Percentiles rank a stretch among this genome's conserved stretches.
Conservation (phyloP, 371 early-diverging fungal genomes). For the Massospora cicadina region DNA sequence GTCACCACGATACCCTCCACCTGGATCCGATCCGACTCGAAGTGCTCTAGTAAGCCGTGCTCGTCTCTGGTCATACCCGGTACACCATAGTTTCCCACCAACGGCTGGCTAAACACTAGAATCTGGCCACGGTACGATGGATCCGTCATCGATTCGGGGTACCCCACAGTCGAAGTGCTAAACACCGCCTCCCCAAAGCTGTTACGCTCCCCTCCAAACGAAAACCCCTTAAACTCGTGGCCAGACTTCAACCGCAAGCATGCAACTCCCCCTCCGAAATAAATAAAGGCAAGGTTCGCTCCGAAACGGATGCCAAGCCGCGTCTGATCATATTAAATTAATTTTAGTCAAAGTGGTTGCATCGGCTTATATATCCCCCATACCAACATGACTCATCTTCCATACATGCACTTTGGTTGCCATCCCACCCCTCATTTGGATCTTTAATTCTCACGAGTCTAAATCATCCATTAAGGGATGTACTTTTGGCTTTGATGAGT, state of each 20-base stretch:
- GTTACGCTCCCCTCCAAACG: slow-evolving; percentile 46
- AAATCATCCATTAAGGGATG: no score
- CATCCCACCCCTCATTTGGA: no score
- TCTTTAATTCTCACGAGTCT: no score
- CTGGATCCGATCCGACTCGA: slow-evolving; percentile 73
- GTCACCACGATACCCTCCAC: slow-evolving; percentile 71
- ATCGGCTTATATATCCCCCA: no score
- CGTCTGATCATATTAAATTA: no score
- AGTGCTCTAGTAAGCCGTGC: slow-evolving; percentile 62
- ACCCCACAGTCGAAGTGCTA: slow-evolving; percentile 85
- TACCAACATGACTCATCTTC: no score
- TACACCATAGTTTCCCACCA: slow-evolving; percentile 82
- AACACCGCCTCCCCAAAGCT: slow-evolving; percentile 65
- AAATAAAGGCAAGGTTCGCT: no score
- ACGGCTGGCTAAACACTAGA: slow-evolving; percentile 60
- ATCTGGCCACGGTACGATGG: slow-evolving; percentile 74
- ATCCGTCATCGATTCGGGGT: slow-evolving; percentile 78
- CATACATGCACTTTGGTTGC: no score
- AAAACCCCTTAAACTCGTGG: slow-evolving; percentile 50
- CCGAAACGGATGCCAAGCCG: no score
- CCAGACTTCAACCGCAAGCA: slow-evolving; percentile 58
- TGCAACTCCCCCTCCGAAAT: no score
- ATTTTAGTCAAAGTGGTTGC: no score
- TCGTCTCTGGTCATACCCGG: slow-evolving; percentile 55
- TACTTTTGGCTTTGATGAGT: no score